Percentiles rank a stretch among this genome's conserved stretches.
Evolutionary conservation across 2,329 filamentous ascomycete species (phyloP).

Genomic region (Penicillium nordicum): DNA sequence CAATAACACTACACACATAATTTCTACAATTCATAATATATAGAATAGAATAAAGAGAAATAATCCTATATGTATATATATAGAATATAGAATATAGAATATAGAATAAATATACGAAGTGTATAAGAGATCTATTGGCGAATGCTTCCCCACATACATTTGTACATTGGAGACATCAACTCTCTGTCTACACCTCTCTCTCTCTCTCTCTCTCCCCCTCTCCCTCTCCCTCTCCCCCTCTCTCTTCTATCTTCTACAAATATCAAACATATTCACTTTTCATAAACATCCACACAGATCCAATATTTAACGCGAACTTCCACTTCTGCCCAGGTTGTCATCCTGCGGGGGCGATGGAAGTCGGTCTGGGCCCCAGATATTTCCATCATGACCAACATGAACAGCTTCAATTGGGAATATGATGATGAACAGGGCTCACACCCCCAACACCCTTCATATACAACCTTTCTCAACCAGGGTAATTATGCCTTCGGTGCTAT

Average conservation of each 20-base stretch:
- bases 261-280: background rate
- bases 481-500: conserved; percentile 18
- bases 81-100: too few relatives aligned
- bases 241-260: background rate
- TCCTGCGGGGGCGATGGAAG: background rate
- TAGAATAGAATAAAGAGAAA: background rate
- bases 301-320: background rate
- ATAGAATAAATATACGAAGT: too few relatives aligned
- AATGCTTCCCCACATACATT: background rate
- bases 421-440: conserved; percentile 14
- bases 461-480: conserved; percentile 13
- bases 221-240: too few relatives aligned
- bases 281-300: background rate
- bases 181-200: background rate
- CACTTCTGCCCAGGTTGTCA: background rate
- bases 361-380: background rate
- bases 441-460: conserved; percentile 14
- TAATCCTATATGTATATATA: background rate
- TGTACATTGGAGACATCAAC: background rate
- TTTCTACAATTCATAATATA: background rate
- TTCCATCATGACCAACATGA: conserved; percentile 12
- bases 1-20: background rate
- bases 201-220: background rate
- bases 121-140: background rate
- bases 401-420: conserved; percentile 15